Base-by-base conservation (phyloP, 352 stramenopile genomes). In the Chrysophaeum taylorii region DNA sequence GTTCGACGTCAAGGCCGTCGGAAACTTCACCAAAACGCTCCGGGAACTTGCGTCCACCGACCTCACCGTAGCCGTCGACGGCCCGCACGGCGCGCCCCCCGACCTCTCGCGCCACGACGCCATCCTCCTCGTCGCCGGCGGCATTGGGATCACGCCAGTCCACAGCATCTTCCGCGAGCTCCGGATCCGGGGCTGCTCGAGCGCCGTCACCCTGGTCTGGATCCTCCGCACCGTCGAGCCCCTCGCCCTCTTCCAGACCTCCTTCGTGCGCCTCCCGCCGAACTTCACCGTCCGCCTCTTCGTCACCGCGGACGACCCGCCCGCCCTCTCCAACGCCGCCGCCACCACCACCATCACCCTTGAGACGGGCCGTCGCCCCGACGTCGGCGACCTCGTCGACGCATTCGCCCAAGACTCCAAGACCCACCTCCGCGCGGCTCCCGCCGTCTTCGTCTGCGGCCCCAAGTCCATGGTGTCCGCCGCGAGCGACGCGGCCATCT, bases 111-210 rank as follows among this genome's bases (percentile, higher is more conserved):
- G n/a, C 52, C 39, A 36, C 15, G 9, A 53, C 18, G 37, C 33
- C 36, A 29, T 78, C 16, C 41, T 78, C 9, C 48, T 78, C 23
- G 70, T 78, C 43, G 73, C 67, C 0, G 73, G 73, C 16, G 88
- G 88, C 70, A 91, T 94, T 66, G 88, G 88, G 31, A 82, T 85
- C 4, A 94, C 88, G 0, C 88, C 88, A 9, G 78, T 92, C 29
- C 87, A 92, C 63, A 89, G 85, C 60, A 85, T 93, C 39, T 68
- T 93, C 25, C 85, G 85, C 63, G 90, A 93, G 70, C 85, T 92
- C 27, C 9, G 9, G 7, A 2, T 15, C 52, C 2, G 39, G 18
- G 48, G 48, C 18, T 5, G 18, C 5, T 25, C 23, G 12, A 4
- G 45, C 52, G 2, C 7, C 33, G 52, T 63, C 52, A 63, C 25